Base-by-base conservation (phyloP, 2,329 filamentous ascomycete species). In the Coleophoma crateriformis region DNA sequence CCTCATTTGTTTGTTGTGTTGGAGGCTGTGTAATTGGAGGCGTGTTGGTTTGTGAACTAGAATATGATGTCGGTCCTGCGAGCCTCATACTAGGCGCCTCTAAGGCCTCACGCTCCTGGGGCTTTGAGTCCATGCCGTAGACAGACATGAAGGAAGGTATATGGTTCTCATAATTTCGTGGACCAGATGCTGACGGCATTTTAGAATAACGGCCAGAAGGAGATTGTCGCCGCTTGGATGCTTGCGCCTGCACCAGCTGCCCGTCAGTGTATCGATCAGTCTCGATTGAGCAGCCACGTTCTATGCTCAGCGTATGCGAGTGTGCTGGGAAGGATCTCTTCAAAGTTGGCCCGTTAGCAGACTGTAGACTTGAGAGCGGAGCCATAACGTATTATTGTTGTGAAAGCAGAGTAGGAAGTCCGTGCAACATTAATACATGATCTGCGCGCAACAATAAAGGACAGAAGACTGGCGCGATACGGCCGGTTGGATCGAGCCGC, bases 61-160 rank as follows among this genome's bases (percentile, higher is more conserved):
- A 32, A 27, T 27, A 33, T 44, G 41, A 44, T 48, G 54, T 42
- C 39, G 49, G 32, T 44, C 52, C 50, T 27, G 57, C 55, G 33
- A 59, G 39, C 51, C 59, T 63, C 14, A 55, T 55, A 41, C 53
- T 45, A 35, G 53, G 52, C 34, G 43, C 50, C 19, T 22, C 40
- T 17, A 57, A 45, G 45, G 44, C 54, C 15, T 54, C 47, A 35
- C 50, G 60, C 40, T 64, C 61, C 51, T 56, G 51, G 3, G 53
- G 41, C 49, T 58, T 67, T 49, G 64, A 54, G 62, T 85, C 81
- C 57, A 85, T 75, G 65, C 84, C 82, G 71, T 85, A 87, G 50
- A 88, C 84, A 50, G 85, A 84, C 84, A 87, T 87, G 61, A 88
- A 87, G 19, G 85, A 82, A 64, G 85, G 85, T 75, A 88, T 84